Conservation (phyloP, 148 eudicot species). For the Rheum nobile region DNA sequence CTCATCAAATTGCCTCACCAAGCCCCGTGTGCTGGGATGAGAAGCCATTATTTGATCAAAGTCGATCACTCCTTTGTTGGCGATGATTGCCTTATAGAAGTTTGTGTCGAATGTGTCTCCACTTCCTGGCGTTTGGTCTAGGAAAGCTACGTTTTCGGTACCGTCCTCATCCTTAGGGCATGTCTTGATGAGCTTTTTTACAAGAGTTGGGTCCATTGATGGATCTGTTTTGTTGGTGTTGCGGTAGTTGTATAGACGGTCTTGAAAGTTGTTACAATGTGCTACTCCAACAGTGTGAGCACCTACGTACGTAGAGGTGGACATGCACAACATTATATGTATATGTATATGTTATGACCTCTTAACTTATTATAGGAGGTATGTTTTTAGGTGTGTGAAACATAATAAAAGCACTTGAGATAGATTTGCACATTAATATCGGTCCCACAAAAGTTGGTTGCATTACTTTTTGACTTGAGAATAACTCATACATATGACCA, state of each 20-base stretch:
- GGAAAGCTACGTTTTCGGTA: slow-evolving; percentile 14
- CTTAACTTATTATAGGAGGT: too few relatives aligned
- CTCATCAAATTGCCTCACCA: slow-evolving; percentile 22
- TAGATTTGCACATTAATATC: too few relatives aligned
- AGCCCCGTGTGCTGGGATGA: slow-evolving; percentile 20
- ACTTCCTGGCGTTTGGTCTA: slow-evolving; percentile 45
- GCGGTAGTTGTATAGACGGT: slow-evolving; percentile 46
- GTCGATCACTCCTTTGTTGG: slow-evolving; percentile 24
- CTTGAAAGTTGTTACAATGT: slow-evolving; percentile 36
- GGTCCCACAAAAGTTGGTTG: too few relatives aligned
- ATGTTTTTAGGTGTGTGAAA: too few relatives aligned
- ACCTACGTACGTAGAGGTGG: slow-evolving; percentile 4
- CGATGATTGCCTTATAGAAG: slow-evolving; percentile 35
- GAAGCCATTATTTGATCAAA: slow-evolving; percentile 45
- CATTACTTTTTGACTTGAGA: too few relatives aligned
- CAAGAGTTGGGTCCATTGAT: slow-evolving; percentile 16
- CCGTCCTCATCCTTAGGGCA: not conserved
- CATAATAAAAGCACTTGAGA: too few relatives aligned
- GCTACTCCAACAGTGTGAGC: slow-evolving; percentile 48
- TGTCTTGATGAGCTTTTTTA: slow-evolving; percentile 4
- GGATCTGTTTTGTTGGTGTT: not conserved
- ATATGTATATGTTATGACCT: not conserved
- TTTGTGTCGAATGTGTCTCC: slow-evolving; percentile 35
- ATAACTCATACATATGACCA: not conserved
- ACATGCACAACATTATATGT: too few relatives aligned